A percentile compares a stretch with the other conserved stretches of the same genome.
Conservation (phyloP, 768 basidiomycete species). For the Tulasnella sp. region DNA sequence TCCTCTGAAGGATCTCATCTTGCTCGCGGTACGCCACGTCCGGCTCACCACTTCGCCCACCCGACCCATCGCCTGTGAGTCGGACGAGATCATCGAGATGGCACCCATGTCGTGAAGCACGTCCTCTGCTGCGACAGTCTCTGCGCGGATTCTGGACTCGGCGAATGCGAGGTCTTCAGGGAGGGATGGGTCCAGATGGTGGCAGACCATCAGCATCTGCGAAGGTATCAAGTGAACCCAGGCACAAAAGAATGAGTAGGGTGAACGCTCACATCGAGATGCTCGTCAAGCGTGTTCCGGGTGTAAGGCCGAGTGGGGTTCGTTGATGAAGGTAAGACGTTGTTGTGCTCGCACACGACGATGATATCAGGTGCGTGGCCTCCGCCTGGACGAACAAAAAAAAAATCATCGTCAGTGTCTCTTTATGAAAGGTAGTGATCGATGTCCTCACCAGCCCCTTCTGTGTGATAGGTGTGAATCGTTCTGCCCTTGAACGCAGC, state of each 20-base stretch:
- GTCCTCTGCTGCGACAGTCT: slow-evolving; percentile 97
- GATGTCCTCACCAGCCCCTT: slow-evolving; percentile 64
- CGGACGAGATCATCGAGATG: slow-evolving; percentile 93
- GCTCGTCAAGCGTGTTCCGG: slow-evolving; percentile 88
- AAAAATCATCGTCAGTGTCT: neutral
- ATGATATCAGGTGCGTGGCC: slow-evolving; percentile 98
- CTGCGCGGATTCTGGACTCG: slow-evolving; percentile 90
- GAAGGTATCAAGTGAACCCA: neutral
- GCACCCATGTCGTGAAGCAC: slow-evolving; percentile 87
- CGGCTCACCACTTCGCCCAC: slow-evolving; percentile 88
- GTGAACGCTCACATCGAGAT: slow-evolving; percentile 65
- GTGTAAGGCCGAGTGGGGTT: slow-evolving; percentile 93
- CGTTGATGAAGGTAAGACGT: slow-evolving; percentile 92
- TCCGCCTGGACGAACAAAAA: slow-evolving; percentile 42
- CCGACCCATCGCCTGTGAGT: slow-evolving; percentile 97
- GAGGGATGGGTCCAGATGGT: slow-evolving; percentile 86
- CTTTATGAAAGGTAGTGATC: neutral
- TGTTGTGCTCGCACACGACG: slow-evolving; percentile 80
- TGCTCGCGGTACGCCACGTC: slow-evolving; percentile 96
- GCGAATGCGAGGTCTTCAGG: slow-evolving; percentile 93
- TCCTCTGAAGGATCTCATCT: slow-evolving; percentile 74
- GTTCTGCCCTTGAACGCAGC: slow-evolving; percentile 81
- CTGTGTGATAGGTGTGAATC: slow-evolving; percentile 95
- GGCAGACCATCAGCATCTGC: slow-evolving; percentile 99
- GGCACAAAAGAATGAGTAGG: neutral